These are phyloP conservation scores for Podospora conica DNA, from an alignment of 495 filamentous ascomycete genomes.

Conservation along the genomic window DNA sequence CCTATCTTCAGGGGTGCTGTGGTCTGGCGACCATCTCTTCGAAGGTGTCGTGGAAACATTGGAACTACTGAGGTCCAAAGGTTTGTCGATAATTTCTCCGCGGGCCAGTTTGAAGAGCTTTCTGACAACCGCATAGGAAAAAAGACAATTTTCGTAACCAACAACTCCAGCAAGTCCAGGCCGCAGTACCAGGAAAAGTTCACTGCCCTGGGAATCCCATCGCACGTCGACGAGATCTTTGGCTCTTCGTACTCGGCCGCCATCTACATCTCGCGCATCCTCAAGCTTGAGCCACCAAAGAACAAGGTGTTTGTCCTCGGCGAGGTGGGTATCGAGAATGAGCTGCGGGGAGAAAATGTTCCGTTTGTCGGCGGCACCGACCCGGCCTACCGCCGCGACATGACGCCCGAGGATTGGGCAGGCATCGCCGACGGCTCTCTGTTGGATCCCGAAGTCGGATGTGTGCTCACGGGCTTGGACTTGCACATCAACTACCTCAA, in stretches of 20 bases:
- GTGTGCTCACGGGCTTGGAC: conserved; percentile 85
- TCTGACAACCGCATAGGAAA: conserved; percentile 54
- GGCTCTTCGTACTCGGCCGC: conserved; percentile 90
- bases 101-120: background rate
- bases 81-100: conserved; percentile 34
- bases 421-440: conserved; percentile 66
- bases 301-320: conserved; percentile 93
- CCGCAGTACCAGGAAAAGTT: conserved; percentile 89
- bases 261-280: conserved; percentile 91
- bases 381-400: conserved; percentile 64
- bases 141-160: conserved; percentile 91
- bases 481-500: conserved; percentile 95
- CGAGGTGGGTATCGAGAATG: conserved; percentile 84
- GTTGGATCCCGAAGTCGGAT: conserved; percentile 79
- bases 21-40: conserved; percentile 89
- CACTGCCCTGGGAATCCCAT: conserved; percentile 71
- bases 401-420: conserved; percentile 72
- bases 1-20: conserved; percentile 69
- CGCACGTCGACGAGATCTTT: conserved; percentile 82
- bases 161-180: conserved; percentile 97
- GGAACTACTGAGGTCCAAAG: conserved; percentile 69
- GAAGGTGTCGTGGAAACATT: conserved; percentile 77
- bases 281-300: conserved; percentile 65
- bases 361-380: conserved; percentile 87
- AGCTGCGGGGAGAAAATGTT: conserved; percentile 70